Evolutionary conservation across 805 yeast genomes (phyloP).

Genomic region (Komagataella populi): DNA sequence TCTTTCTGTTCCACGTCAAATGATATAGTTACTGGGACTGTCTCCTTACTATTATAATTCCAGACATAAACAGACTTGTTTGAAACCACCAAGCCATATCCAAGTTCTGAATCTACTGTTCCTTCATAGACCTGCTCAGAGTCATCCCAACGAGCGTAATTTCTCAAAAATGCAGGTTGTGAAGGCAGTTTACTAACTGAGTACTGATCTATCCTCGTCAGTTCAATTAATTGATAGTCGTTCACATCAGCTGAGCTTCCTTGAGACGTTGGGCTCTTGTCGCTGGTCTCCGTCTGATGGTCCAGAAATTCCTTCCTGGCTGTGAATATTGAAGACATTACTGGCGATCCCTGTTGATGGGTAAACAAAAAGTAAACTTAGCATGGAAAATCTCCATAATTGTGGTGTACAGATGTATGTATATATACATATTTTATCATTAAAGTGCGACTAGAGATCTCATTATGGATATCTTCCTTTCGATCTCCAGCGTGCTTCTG

Average conservation of each 20-base stretch:
- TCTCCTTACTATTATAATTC: constrained; percentile 51
- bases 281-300: neutral
- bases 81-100: constrained; percentile 21
- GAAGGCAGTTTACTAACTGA: constrained; percentile 45
- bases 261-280: neutral
- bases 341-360: neutral
- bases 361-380: neutral
- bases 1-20: constrained; percentile 24
- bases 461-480: constrained; percentile 36
- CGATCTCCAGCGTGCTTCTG: constrained; percentile 32
- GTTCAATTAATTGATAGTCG: constrained; percentile 18
- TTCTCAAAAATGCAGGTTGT: constrained; percentile 27
- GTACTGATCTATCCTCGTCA: constrained; percentile 45
- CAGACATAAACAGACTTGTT: constrained; percentile 49
- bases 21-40: constrained; percentile 40
- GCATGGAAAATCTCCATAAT: neutral
- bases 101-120: constrained; percentile 15
- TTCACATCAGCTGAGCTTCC: neutral
- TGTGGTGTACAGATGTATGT: neutral
- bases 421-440: neutral
- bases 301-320: neutral
- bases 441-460: constrained; percentile 26
- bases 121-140: constrained; percentile 11
- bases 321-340: constrained; percentile 1
- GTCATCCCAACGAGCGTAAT: constrained; percentile 4